Evolutionary conservation across 2,329 filamentous ascomycete species (phyloP), one percentile per base, ranked within the genome.

Genomic region (Hymenoscyphus infarciens): DNA sequence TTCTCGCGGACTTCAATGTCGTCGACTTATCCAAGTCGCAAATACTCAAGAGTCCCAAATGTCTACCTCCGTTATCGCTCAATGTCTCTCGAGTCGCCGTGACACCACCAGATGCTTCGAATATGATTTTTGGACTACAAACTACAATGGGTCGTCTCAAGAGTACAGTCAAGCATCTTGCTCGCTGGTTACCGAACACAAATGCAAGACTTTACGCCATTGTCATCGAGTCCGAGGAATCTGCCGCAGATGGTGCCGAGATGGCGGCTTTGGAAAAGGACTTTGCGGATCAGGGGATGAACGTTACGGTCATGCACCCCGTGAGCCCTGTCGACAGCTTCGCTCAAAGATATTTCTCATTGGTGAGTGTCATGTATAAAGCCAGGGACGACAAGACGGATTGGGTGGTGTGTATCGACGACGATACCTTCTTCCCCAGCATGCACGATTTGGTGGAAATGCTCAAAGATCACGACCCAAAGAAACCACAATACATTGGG

Each of bases 91-190:
- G 61, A 5, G 63, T 65, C 11, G 57, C 63, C 5, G 38, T 61
- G 35, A 49, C 33, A 0, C 58, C 61, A 22, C 62, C 79, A 63
- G 82, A 86, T 64, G 77, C 82, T 7, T 82, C 82, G 59, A 81
- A 84, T 65, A 84, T 85, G 74, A 82, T 85, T 73, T 74, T 74
- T 60, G 72, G 70, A 11, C 42, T 73, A 10, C 70, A 72, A 49
- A 74, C 72, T 0, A 74, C 71, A 11, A 70, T 74, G 38, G 60
- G 60, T 10, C 66, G 72, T 8, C 63, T 74, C 31, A 69, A 66
- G 22, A 70, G 69, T 25, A 73, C 72, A 3, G 68, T 71, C 16
- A 70, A 69, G 56, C 72, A 73, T 58, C 57, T 74, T 22, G 68
- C 64, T 33, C 65, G 71, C n/a, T 74, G 72, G 72, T 65, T 74